Evolutionary conservation across 768 basidiomycete species (phyloP).

Genomic region (Podaxis sp.): DNA sequence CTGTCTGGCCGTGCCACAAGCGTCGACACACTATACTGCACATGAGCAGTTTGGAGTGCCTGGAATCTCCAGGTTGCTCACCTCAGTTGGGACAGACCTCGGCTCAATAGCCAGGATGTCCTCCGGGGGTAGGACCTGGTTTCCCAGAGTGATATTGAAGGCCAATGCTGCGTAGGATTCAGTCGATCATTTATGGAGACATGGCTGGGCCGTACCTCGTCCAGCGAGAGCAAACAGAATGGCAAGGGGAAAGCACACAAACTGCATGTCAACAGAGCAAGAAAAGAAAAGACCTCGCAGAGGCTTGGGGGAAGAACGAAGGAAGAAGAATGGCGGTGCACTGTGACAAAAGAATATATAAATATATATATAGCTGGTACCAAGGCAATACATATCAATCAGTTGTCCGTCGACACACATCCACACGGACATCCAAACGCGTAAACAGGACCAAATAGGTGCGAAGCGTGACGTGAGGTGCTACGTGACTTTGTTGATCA

Average conservation of each 20-base stretch:
- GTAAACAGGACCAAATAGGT: slow-evolving; percentile 20
- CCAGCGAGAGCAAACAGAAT: slow-evolving; percentile 46
- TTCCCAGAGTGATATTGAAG: slow-evolving; percentile 45
- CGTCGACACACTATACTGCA: slow-evolving; percentile 28
- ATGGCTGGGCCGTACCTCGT: slow-evolving; percentile 41
- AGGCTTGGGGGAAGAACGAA: slow-evolving; percentile 9
- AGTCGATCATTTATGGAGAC: background rate
- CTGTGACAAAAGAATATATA: background rate
- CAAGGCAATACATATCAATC: background rate
- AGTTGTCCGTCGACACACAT: background rate
- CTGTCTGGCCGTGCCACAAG: slow-evolving; percentile 23
- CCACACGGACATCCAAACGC: slow-evolving; percentile 20
- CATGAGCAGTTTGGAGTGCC: slow-evolving; percentile 9
- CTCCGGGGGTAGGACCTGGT: slow-evolving; percentile 30
- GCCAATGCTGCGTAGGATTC: slow-evolving; percentile 28
- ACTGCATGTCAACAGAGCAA: background rate
- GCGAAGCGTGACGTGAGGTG: slow-evolving; percentile 23
- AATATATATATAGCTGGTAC: background rate
- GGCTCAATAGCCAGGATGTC: slow-evolving; percentile 41
- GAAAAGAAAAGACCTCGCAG: slow-evolving; percentile 2
- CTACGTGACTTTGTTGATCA: slow-evolving; percentile 14
- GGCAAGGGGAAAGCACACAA: slow-evolving; percentile 19
- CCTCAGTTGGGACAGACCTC: slow-evolving; percentile 22
- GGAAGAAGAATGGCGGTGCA: slow-evolving; percentile 4
- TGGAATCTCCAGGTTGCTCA: slow-evolving; percentile 23